Evolutionary conservation across 2,329 filamentous ascomycete species (phyloP).

Genomic region (Claviceps arundinis): DNA sequence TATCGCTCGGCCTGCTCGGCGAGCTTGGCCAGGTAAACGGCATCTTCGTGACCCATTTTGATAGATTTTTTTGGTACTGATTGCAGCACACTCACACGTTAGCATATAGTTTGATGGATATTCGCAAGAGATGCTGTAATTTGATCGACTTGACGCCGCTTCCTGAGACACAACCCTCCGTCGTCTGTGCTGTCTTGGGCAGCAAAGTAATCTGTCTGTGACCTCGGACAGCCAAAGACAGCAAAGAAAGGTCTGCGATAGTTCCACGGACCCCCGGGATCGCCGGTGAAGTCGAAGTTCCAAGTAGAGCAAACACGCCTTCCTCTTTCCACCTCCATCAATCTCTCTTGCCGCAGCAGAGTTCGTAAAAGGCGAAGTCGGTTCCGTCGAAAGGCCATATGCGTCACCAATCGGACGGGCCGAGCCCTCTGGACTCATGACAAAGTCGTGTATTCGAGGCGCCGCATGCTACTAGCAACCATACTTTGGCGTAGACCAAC

Average conservation of each 20-base stretch:
- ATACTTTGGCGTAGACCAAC: not conserved
- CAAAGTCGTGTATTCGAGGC: not conserved
- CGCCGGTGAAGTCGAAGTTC: not conserved
- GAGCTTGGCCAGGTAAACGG: constrained; percentile 98
- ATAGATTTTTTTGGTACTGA: constrained; percentile 1
- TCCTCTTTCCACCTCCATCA: not conserved
- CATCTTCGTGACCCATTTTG: constrained; percentile 98
- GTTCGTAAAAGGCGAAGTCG: not conserved
- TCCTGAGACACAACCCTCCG: not conserved
- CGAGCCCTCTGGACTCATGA: not conserved
- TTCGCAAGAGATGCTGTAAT: not conserved
- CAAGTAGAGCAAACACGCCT: not conserved
- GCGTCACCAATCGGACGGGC: constrained; percentile 1
- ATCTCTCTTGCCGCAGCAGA: constrained; percentile 1
- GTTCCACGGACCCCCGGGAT: not conserved
- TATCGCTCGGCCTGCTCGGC: constrained; percentile 99
- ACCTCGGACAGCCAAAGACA: not conserved
- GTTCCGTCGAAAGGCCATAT: not conserved
- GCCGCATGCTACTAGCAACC: not conserved
- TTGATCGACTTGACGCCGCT: not conserved
- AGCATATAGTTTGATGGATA: not conserved
- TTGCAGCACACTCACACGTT: not conserved
- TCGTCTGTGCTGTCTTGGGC: not conserved
- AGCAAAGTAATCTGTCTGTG: constrained; percentile 3
- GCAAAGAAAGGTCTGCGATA: not conserved